Conservation (phyloP, 2,329 filamentous ascomycete species). For the Aspergillus sp. region DNA sequence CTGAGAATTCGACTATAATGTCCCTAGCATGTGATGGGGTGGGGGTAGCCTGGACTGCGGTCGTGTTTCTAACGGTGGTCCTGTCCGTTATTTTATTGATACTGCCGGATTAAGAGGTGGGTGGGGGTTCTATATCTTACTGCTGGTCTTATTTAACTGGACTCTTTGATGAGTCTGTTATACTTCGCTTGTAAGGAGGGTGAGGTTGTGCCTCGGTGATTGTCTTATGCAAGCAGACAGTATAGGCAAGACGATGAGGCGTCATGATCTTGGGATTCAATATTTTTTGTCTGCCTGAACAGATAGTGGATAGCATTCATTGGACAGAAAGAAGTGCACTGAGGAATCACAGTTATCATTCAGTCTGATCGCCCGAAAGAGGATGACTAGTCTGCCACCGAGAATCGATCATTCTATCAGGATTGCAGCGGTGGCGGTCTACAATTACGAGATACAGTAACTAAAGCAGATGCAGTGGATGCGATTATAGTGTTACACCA, state of each 20-base stretch:
- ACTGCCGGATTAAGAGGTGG: too few species aligned
- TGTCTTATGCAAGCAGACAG: neutral
- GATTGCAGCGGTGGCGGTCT: neutral
- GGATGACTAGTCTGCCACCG: neutral
- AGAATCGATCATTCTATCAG: neutral
- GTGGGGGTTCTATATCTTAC: neutral
- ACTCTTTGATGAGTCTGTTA: neutral
- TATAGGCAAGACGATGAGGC: neutral
- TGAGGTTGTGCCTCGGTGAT: neutral
- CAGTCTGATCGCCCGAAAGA: neutral
- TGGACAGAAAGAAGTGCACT: neutral
- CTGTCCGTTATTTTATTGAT: too few species aligned
- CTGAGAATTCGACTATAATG: too few species aligned
- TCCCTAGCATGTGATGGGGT: too few species aligned
- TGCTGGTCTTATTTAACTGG: neutral
- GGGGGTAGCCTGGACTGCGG: too few species aligned
- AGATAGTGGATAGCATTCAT: neutral
- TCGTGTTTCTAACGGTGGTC: too few species aligned
- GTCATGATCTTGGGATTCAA: neutral
- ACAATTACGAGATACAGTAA: neutral
- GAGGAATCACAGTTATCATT: neutral
- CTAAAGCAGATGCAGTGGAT: neutral
- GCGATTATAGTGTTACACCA: slow-evolving; percentile 50
- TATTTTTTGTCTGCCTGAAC: neutral
- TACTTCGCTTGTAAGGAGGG: neutral